Conservation (phyloP, 441 rosid genomes). For the Populus hybrid region DNA sequence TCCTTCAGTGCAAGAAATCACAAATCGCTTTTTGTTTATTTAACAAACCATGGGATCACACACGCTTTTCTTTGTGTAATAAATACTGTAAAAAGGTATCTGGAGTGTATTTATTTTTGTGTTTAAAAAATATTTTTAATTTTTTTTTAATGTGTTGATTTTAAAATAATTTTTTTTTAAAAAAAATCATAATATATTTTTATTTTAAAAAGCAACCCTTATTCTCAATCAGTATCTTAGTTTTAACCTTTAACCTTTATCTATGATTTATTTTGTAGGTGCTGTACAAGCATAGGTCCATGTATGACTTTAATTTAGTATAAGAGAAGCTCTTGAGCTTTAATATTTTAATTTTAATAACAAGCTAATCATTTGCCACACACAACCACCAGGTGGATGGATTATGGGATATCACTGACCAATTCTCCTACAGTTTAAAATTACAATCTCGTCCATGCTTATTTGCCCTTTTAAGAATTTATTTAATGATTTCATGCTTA, state of each 20-base stretch:
- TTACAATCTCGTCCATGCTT: background rate
- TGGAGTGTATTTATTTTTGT: too few relatives aligned
- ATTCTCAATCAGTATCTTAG: background rate
- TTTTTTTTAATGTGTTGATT: too few relatives aligned
- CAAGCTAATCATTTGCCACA: conserved; percentile 6
- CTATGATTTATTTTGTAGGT: background rate
- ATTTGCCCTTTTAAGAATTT: background rate
- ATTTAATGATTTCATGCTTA: background rate
- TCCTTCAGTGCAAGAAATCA: background rate
- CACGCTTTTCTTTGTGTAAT: background rate
- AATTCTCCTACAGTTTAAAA: background rate
- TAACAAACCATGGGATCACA: background rate
- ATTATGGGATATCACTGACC: background rate
- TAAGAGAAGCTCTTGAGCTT: background rate
- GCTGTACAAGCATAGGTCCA: too few relatives aligned
- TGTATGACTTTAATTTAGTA: background rate
- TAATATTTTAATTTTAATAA: conserved; percentile 4
- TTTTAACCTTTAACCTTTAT: background rate
- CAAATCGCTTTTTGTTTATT: background rate
- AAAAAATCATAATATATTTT: too few relatives aligned
- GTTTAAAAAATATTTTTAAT: too few relatives aligned
- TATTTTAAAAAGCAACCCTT: too few relatives aligned
- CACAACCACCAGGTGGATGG: background rate
- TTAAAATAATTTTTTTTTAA: too few relatives aligned
- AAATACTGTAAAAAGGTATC: background rate